Evolutionary conservation across 139 green algal genomes (phyloP), one percentile per base, ranked within the genome.

Genomic region (Chlorella sp.): DNA sequence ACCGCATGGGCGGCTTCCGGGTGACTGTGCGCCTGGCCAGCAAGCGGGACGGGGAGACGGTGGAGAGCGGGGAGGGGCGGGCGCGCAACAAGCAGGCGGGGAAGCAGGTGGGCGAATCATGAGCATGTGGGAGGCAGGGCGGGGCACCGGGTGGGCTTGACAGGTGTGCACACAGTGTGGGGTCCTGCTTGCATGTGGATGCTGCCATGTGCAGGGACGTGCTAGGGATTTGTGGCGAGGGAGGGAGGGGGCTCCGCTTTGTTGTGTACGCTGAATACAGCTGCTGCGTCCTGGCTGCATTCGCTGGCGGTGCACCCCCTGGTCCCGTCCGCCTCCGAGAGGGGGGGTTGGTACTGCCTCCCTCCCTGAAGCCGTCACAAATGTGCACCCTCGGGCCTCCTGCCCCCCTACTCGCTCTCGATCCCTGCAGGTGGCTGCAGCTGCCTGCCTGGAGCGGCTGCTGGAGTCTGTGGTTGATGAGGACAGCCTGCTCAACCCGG

Each of bases 61-160:
- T 88, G 1, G 66, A 81, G 84, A 53, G 16, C 11, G 84, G 34
- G 7, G 37, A 19, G 30, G 84, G 84, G 30, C 84, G 32, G 16
- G 84, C 84, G 9, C 84, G 84, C 68, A 88, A 88, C 84, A 88
- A 88, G 84, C 84, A 88, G 84, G 42, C 84, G 40, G 84, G 84
- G 12, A 88, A 88, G 84, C 84, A 88, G 84, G 81, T 86, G 40
- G 40, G 39, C 36, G 71, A 14, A 22, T 18, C 18, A 75, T 18
- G 66, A 32, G 18, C 5, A 22, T 5, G 66, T 34, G 66, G 21
- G 16, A 5, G 26, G 77, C 77, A 83, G 24, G 77, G 39, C 30
- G 3, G 37, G 21, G 5, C 7, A 22, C 37, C 18, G 39, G 39
- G 77, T 9, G 40, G 75, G 75, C 0, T 34, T 0, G 75, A 34